Base-by-base conservation (phyloP, 2,329 filamentous ascomycete species). In the Penicillium sp. region DNA sequence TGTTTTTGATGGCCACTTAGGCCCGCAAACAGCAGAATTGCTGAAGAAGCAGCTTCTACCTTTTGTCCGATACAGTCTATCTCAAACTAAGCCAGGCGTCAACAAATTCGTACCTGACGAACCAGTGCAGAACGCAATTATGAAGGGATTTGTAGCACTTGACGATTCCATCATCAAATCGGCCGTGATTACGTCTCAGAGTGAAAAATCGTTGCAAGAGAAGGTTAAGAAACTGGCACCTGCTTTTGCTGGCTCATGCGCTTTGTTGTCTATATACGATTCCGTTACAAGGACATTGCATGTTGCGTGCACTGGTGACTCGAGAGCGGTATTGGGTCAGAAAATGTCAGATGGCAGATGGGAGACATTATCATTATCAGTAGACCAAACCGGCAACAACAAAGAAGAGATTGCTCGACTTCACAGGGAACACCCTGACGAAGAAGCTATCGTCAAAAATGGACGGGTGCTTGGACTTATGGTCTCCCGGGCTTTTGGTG, bases 251-350 rank as follows among this genome's bases (percentile, higher is more conserved):
- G 85, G 86, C 5, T 87, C 84, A 4, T 88, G 85, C 59, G 86
- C 86, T 10, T 73, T 88, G 1, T 74, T 89, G 1, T 78, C 84
- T 0, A 70, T 87, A 1, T 88, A 83, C 63, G 84, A 90, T 57
- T 78, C 83, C 0, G 54, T 61, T 0, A 74, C 75, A 1, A 75
- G 76, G 5, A 81, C 74, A 0, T 70, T 90, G 0, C 81, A 82
- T 23, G 84, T 87, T 2, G 87, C 87, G 0, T 85, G 84, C 57
- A 82, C 82, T 0, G 87, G 87, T 0, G 86, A 90, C 70, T 88
- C 84, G 0, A 79, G 86, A 34, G 85, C 85, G 10, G 84, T 89
- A 0, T 75, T 88, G 0, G 86, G 85, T 1, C 60, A 62, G 29
- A 55, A 60, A 51, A 11, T 34, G 0, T n/a, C 57, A 1, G 65